Evolutionary conservation across 2,329 filamentous ascomycete genomes (phyloP), one percentile per base, ranked within the genome.

Genomic region (Neopestalotiopsis rosae): DNA sequence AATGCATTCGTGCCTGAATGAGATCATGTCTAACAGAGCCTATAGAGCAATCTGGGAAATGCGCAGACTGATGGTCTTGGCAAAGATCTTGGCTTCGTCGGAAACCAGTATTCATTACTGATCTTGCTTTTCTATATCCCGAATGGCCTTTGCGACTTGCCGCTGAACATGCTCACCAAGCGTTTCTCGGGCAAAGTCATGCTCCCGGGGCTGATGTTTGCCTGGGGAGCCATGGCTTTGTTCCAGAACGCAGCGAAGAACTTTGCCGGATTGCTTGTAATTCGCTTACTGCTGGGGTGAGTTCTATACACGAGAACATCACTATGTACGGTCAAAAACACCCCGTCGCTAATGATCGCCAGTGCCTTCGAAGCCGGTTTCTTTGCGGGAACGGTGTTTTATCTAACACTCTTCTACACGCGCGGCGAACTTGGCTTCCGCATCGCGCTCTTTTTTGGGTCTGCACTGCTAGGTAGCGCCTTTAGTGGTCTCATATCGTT

Each of bases 351-450:
- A 34, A 59, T 17, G 32, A 12, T 17, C 1, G 30, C 9, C 17
- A 67, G 72, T 61, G 71, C 59, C 65, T 62, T 81, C 28, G 87
- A 89, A 75, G 87, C 86, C 0, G 87, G 85, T 0, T 89, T 88
- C 76, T 87, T 87, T 69, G 83, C 86, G 4, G 81, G 85, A 0
- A 83, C 85, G 14, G 85, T 88, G 2, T 88, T 87, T 75, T 89
- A 86, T 70, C 75, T 86, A 28, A 67, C 66, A 9, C 42, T 67
- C 13, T 63, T 67, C 40, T 67, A 72, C 49, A 73, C 71, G 5
- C 66, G 72, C 30, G 72, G 70, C 24, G 71, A 73, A 52, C 70
- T 73, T 57, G 71, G 69, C 3, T 72, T 72, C 32, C 71, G 72
- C 13, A 69, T 73, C 13, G 71, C 66, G 20, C 66, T 67, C 7